These are phyloP conservation scores for Ilyonectria sp. DNA, from an alignment of 2,329 filamentous ascomycete species.

Conservation along the genomic window DNA sequence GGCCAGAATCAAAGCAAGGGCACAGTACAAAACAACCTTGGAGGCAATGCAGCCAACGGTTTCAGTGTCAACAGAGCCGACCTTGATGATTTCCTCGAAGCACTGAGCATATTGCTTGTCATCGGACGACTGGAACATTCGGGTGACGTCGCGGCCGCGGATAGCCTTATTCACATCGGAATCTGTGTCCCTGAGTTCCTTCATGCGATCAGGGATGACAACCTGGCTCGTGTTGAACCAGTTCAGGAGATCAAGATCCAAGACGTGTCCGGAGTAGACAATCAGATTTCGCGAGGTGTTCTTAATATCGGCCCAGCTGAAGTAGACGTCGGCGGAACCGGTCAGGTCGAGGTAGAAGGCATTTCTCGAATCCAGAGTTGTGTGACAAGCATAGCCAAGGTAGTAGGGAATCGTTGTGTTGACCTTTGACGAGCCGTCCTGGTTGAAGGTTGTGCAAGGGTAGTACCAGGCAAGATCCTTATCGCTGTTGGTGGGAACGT, in stretches of 20 bases:
- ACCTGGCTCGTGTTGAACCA: constrained; percentile 94
- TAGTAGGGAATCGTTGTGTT: constrained; percentile 85
- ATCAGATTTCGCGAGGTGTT: constrained; percentile 92
- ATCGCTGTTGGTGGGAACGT: constrained; percentile 82
- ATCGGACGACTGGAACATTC: constrained; percentile 82
- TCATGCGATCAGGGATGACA: constrained; percentile 81
- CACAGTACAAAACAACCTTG: constrained; percentile 95
- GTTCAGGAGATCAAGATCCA: constrained; percentile 88
- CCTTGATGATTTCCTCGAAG: constrained; percentile 93
- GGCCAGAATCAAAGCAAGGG: constrained; percentile 90
- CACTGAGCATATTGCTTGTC: constrained; percentile 91
- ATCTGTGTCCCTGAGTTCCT: constrained; percentile 80
- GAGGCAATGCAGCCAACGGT: constrained; percentile 98
- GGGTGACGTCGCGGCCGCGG: constrained; percentile 89
- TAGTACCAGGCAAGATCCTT: constrained; percentile 96
- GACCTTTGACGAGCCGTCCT: constrained; percentile 87
- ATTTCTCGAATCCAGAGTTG: constrained; percentile 76
- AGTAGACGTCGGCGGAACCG: constrained; percentile 90
- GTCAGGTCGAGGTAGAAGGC: constrained; percentile 81
- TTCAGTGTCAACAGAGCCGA: constrained; percentile 95
- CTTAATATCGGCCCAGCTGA: constrained; percentile 93
- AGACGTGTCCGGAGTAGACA: constrained; percentile 93
- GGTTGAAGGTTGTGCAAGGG: constrained; percentile 91
- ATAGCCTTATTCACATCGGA: constrained; percentile 74
- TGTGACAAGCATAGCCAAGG: constrained; percentile 91